phyloP scores from a whole-genome alignment of 257 asterid genomes.

The Anisodus acutangulus region DNA sequence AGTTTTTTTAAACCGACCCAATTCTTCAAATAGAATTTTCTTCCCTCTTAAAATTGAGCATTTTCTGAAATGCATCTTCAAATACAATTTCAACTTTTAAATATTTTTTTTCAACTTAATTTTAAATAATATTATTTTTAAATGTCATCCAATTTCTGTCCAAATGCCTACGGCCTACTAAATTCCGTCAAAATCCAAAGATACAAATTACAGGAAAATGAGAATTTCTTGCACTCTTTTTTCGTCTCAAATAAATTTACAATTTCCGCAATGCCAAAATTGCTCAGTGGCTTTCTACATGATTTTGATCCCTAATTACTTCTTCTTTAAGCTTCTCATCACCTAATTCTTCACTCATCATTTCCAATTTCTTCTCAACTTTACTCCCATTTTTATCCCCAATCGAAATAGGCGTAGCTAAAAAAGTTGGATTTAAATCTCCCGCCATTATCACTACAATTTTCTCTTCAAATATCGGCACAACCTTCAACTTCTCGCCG shows the following conservation, averaged over 20 bases:
- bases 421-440: conserved; percentile 72
- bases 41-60: too few species aligned
- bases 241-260: not conserved
- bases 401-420: conserved; percentile 74
- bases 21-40: too few species aligned
- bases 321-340: not conserved
- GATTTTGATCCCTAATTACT: not conserved
- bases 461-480: conserved; percentile 60
- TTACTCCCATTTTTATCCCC: not conserved
- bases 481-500: conserved; percentile 38
- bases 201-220: not conserved
- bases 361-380: conserved; percentile 7
- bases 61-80: too few species aligned
- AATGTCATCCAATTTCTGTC: too few species aligned
- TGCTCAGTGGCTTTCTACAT: not conserved
- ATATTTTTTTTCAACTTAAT: too few species aligned
- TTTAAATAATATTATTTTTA: too few species aligned
- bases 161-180: too few species aligned
- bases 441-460: conserved; percentile 89
- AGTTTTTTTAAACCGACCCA: too few species aligned
- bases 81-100: too few species aligned
- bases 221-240: not conserved
- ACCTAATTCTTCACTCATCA: not conserved
- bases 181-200: too few species aligned
- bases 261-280: not conserved